Percentiles rank a stretch among this genome's conserved stretches.
phyloP scores from a whole-genome alignment of 768 basidiomycete genomes.

The Mycena galopus region DNA sequence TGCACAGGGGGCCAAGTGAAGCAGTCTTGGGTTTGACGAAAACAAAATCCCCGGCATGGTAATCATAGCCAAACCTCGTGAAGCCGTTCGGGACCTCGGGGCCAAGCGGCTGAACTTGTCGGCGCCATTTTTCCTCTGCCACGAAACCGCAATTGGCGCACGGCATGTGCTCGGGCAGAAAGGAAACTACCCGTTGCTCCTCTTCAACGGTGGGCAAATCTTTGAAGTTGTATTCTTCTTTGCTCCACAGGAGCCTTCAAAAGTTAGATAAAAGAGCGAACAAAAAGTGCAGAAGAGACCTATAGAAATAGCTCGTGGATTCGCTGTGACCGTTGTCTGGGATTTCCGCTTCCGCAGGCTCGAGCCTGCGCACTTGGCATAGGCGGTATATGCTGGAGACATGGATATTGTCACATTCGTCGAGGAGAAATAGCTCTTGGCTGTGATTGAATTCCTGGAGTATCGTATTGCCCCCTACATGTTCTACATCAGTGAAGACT shows the following conservation, averaged over 20 bases:
- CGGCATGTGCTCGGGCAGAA: not conserved
- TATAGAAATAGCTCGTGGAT: conserved; percentile 12
- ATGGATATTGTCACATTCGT: conserved; percentile 14
- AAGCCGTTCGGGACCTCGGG: not conserved
- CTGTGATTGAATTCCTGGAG: conserved; percentile 14
- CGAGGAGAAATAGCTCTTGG: conserved; percentile 22
- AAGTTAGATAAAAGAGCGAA: not conserved
- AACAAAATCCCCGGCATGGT: conserved; percentile 19
- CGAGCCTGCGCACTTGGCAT: conserved; percentile 7
- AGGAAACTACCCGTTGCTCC: not conserved
- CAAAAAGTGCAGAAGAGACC: not conserved
- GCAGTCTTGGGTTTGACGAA: conserved; percentile 9
- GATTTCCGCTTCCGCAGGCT: not conserved
- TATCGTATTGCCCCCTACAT: conserved; percentile 16
- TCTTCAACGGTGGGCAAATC: not conserved
- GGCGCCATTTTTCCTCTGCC: not conserved
- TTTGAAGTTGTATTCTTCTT: not conserved
- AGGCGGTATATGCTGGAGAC: conserved; percentile 21
- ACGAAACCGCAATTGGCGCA: conserved; percentile 15
- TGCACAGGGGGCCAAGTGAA: not conserved
- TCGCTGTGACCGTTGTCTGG: not conserved
- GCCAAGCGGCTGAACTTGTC: not conserved
- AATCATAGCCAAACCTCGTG: not conserved
- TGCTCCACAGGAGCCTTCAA: conserved; percentile 2
- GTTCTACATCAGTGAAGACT: not conserved